phyloP scores from a whole-genome alignment of 805 yeast genomes.

The Wickerhamia fluorescens region DNA sequence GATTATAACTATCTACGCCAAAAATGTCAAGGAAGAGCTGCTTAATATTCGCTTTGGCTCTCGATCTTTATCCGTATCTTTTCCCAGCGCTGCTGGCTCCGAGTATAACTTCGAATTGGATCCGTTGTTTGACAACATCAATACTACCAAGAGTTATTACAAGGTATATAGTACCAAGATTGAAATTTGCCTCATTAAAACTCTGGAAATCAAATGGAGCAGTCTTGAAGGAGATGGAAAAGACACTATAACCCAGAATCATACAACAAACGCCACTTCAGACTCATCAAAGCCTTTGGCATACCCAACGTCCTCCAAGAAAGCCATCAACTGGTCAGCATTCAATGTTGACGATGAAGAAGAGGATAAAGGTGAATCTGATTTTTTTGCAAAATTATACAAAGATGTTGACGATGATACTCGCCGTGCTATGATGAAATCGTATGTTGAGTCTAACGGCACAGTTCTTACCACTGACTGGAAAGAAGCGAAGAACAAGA shows the following conservation, averaged over 20 bases:
- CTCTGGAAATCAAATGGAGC: slow-evolving; percentile 44
- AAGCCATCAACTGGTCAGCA: slow-evolving; percentile 62
- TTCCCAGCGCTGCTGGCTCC: slow-evolving; percentile 43
- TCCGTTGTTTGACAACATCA: slow-evolving; percentile 47
- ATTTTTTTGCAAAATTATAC: slow-evolving; percentile 70
- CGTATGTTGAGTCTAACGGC: slow-evolving; percentile 88
- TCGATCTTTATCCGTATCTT: slow-evolving; percentile 34
- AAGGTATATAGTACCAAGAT: slow-evolving; percentile 65
- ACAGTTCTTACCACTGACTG: slow-evolving; percentile 91
- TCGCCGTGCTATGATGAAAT: slow-evolving; percentile 92
- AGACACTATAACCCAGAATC: slow-evolving; percentile 11
- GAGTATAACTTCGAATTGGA: slow-evolving; percentile 54
- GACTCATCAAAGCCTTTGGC: slow-evolving; percentile 11
- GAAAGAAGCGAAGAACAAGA: slow-evolving; percentile 69
- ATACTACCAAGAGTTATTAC: slow-evolving; percentile 35
- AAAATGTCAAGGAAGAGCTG: slow-evolving; percentile 49
- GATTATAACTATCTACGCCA: slow-evolving; percentile 65
- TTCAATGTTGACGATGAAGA: slow-evolving; percentile 40
- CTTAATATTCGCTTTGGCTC: slow-evolving; percentile 33
- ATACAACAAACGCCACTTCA: slow-evolving; percentile 3
- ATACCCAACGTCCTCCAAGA: slow-evolving; percentile 63
- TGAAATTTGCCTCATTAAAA: slow-evolving; percentile 58
- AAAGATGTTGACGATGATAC: slow-evolving; percentile 82
- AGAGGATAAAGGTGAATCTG: slow-evolving; percentile 42
- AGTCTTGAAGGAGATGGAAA: too few relatives aligned